These are phyloP conservation scores for Prunus mume DNA, from an alignment of 306 rosid species.

Conservation along the genomic window DNA sequence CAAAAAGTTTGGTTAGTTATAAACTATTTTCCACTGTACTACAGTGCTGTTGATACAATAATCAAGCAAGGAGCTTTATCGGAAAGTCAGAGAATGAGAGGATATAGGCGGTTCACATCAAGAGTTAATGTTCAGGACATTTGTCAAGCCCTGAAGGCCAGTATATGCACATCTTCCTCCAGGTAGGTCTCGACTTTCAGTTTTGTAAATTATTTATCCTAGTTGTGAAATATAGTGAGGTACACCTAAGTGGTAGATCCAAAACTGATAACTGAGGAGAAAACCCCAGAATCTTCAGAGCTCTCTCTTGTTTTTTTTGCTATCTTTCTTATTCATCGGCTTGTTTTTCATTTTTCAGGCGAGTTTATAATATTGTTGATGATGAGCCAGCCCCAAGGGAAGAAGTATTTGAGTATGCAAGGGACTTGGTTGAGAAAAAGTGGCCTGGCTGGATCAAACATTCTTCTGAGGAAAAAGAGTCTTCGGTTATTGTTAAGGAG, in stretches of 20 bases:
- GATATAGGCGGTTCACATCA: slow-evolving; percentile 53
- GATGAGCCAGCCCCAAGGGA: slow-evolving; percentile 81
- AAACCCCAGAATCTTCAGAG: neutral
- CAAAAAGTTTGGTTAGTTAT: neutral
- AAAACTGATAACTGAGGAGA: too few species aligned
- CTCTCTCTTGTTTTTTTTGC: neutral
- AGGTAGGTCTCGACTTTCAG: slow-evolving; percentile 32
- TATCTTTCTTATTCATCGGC: neutral
- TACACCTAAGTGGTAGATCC: neutral
- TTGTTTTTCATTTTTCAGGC: slow-evolving; percentile 35
- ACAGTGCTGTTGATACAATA: slow-evolving; percentile 76
- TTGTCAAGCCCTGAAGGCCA: slow-evolving; percentile 72
- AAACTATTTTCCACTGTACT: slow-evolving; percentile 24
- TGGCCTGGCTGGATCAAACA: slow-evolving; percentile 57
- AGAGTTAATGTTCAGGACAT: slow-evolving; percentile 84
- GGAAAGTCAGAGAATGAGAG: slow-evolving; percentile 62
- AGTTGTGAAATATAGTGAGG: neutral
- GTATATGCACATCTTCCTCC: slow-evolving; percentile 35
- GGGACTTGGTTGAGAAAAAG: slow-evolving; percentile 60
- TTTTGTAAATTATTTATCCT: neutral
- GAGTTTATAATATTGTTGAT: slow-evolving; percentile 69
- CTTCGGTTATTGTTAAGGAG: neutral
- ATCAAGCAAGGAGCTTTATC: slow-evolving; percentile 56
- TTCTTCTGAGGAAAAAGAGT: slow-evolving; percentile 10
- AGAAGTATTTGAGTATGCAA: slow-evolving; percentile 75